A percentile compares a stretch with the other conserved stretches of the same genome.
Conservation (phyloP, 495 filamentous ascomycete genomes). For the Pyrenula aspistea region DNA sequence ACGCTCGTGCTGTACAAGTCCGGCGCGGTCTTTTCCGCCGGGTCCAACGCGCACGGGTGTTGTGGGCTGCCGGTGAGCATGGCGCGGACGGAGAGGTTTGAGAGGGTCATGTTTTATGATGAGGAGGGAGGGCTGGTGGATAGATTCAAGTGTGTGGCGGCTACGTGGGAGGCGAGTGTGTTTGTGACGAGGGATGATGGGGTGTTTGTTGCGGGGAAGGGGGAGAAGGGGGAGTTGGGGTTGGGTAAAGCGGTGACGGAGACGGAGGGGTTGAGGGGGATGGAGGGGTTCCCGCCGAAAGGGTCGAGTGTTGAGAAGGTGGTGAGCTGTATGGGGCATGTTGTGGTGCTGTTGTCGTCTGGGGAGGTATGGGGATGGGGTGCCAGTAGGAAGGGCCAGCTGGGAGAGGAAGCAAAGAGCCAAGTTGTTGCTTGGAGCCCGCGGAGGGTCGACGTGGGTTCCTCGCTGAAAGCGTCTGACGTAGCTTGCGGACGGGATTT, state of each 20-base stretch:
- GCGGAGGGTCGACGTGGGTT: constrained; percentile 34
- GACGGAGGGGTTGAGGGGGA: constrained; percentile 11
- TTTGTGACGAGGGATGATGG: constrained; percentile 34
- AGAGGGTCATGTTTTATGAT: constrained; percentile 12
- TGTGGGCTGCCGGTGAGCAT: constrained; percentile 11
- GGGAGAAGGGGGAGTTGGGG: constrained; percentile 61
- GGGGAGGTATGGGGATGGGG: constrained; percentile 87
- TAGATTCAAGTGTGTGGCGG: constrained; percentile 34
- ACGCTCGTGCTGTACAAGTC: constrained; percentile 53
- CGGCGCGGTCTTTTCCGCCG: constrained; percentile 50
- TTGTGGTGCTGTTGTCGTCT: constrained; percentile 56
- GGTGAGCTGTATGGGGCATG: constrained; percentile 64
- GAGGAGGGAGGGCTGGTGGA: constrained; percentile 2
- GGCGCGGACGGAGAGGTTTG: constrained; percentile 11
- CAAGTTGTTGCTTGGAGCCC: constrained; percentile 42
- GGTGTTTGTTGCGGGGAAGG: constrained; percentile 53
- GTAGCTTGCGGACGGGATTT: constrained; percentile 76
- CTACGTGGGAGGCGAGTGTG: constrained; percentile 65
- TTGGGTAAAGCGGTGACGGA: constrained; percentile 27
- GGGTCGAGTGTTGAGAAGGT: constrained; percentile 41
- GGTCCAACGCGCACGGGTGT: constrained; percentile 50
- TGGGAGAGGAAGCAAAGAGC: constrained; percentile 38
- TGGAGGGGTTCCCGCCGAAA: constrained; percentile 50
- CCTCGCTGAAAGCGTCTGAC: constrained; percentile 34
- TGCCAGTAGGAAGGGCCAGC: constrained; percentile 67